Evolutionary conservation across 345 rosid species (phyloP), one percentile per base, ranked within the genome.

Genomic region (Eucalyptus paniculata): DNA sequence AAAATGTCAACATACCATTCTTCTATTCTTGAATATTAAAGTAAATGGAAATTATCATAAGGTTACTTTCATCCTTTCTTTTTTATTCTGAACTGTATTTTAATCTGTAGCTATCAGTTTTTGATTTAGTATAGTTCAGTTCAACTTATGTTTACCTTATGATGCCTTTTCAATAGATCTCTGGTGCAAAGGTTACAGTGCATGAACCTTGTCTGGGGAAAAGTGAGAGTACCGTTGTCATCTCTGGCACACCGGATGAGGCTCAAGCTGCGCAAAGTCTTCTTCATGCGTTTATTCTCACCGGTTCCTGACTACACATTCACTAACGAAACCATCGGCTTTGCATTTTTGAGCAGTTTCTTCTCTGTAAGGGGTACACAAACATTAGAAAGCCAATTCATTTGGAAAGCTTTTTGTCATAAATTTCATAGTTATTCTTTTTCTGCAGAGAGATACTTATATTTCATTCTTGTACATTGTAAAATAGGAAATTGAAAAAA

Each of bases 191-290:
- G 90, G 98, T 97, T 91, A 91, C 92, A 54, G 94, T 98, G 92
- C 98, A 95, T 82, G 98, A 98, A 92, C 95, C 97, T 93, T 91
- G 88, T 88, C 86, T 91, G 87, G 99, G 97, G 93, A 92, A 96
- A 92, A 93, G 92, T 89, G 98, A 97, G 93, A 93, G 97, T 93
- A 94, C 95, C 91, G 87, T 97, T 87, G 98, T 98, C 90, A 97
- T 98, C 91, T 96, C 98, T 80, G 99, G 99, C 89, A 94, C 98
- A 60, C 98, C 99, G 32, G 98, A 98, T 92, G 95, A 97, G 96
- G 95, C 98, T 88, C 99, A 95, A 88, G 97, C 97, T 60, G 99
- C 99, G 89, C 99, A 98, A 93, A 97, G 97, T 93, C 98, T 98
- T 88, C 99, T 97, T 77, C 98, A 97, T 87, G 99, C 99, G 44